Evolutionary conservation across 2,329 filamentous ascomycete genomes (phyloP), one percentile per base, ranked within the genome.

Genomic region (Alternaria infectoria): DNA sequence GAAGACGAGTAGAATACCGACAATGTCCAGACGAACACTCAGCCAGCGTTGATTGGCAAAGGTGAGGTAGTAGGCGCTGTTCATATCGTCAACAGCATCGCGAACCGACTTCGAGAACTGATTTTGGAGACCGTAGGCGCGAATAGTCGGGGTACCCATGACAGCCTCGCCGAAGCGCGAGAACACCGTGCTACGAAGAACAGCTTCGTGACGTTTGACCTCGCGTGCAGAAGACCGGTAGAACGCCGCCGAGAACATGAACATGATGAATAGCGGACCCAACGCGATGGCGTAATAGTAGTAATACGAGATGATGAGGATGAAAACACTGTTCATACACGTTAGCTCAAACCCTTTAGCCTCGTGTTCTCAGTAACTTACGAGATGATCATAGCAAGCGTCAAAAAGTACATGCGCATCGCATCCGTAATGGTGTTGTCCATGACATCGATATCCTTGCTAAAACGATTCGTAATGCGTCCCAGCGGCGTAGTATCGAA

Each of bases 41-140:
- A 98, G 85, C 95, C 95, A 99, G 43, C 96, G 88, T 82, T 98
- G 95, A 76, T 97, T 98, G 5, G 93, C 92, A 77, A 96, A 98
- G 0, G 95, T 98, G 36, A 98, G 86, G 78, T 93, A 99, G 80
- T 98, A 98, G 0, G 95, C 95, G 23, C 90, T 88, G 77, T 98
- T 90, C 94, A 98, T 97, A 67, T 93, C 87, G 77, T 99, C 93
- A 66, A 98, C 91, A 0, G 92, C 85, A 2, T 86, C 82, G 54
- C 90, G 87, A 49, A 98, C 86, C 36, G 91, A 89, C 2, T 77
- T 76, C 10, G 90, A 86, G 76, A 98, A 98, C 46, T 90, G 89
- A 17, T 90, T 83, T 77, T 93, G 87, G 4, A 97, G 83, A 0
- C 93, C 93, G 70, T 98, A 98, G 0, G 96, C 95, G 21, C 93